phyloP scores from a whole-genome alignment of 2,329 filamentous ascomycete species.

The Cytospora piceicola region DNA sequence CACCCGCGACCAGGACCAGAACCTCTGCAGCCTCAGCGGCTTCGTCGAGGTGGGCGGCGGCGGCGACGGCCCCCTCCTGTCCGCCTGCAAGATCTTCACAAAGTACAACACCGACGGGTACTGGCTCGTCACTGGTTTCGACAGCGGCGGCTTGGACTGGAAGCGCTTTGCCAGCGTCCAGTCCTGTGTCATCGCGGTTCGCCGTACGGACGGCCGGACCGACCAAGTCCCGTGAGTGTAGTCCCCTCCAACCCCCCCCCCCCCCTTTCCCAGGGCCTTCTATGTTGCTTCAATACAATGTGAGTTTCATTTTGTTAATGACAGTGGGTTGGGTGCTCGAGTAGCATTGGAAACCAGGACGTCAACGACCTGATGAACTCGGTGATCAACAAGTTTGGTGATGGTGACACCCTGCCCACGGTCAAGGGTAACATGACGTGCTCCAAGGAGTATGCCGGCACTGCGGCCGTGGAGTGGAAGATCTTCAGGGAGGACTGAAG shows the following conservation, averaged over 20 bases:
- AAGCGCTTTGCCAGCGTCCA: slow-evolving; percentile 23
- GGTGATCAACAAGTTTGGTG: slow-evolving; percentile 12
- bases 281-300: neutral
- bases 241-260: neutral
- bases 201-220: slow-evolving; percentile 12
- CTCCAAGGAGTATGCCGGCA: slow-evolving; percentile 28
- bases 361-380: slow-evolving; percentile 23
- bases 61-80: neutral
- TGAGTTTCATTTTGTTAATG: neutral
- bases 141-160: slow-evolving; percentile 5
- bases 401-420: slow-evolving; percentile 6
- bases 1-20: slow-evolving; percentile 7
- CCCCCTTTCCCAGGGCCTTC: neutral
- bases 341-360: slow-evolving; percentile 27
- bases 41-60: slow-evolving; percentile 7
- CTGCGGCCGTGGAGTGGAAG: slow-evolving; percentile 24
- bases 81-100: slow-evolving; percentile 20
- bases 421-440: slow-evolving; percentile 20
- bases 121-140: slow-evolving; percentile 26
- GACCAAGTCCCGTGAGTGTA: slow-evolving; percentile 23
- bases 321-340: neutral
- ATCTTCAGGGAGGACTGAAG: slow-evolving; percentile 31
- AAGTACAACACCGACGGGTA: slow-evolving; percentile 18
- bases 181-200: slow-evolving; percentile 20
- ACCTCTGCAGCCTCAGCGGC: slow-evolving; percentile 23